Evolutionary conservation across 2,329 filamentous ascomycete genomes (phyloP).

Genomic region (Mycosphaerella sp.): DNA sequence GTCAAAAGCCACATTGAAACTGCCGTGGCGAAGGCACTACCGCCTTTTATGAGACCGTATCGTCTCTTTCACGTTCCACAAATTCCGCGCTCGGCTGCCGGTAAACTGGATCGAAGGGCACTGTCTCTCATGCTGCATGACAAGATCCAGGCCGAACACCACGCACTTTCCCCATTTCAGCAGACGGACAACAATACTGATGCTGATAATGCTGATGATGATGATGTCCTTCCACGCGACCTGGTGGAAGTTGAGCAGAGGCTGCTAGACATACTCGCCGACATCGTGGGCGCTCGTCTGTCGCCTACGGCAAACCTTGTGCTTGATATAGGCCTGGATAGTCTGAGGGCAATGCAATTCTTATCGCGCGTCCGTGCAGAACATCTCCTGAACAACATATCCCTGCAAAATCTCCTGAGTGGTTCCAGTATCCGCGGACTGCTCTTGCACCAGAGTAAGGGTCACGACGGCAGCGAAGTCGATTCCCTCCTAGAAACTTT

Average conservation of each 20-base stretch:
- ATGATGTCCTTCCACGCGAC: not conserved
- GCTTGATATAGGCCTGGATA: slow-evolving; percentile 1
- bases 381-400: not conserved
- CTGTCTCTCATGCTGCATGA: not conserved
- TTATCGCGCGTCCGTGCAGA: slow-evolving; percentile 3
- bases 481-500: not conserved
- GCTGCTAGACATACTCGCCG: not conserved
- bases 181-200: not conserved
- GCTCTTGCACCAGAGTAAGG: not conserved
- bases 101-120: not conserved
- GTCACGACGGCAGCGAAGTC: not conserved
- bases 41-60: slow-evolving; percentile 2
- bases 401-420: slow-evolving; percentile 3
- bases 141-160: not conserved
- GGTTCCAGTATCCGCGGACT: not conserved
- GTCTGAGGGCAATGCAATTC: slow-evolving; percentile 7
- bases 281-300: not conserved
- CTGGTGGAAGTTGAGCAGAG: not conserved
- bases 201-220: no score
- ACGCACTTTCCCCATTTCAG: not conserved
- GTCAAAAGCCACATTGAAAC: not conserved
- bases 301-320: not conserved
- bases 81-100: not conserved
- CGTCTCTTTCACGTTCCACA: not conserved
- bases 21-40: slow-evolving; percentile 1